Evolutionary conservation across 2,329 filamentous ascomycete species (phyloP).

Genomic region (Oidium heveae): DNA sequence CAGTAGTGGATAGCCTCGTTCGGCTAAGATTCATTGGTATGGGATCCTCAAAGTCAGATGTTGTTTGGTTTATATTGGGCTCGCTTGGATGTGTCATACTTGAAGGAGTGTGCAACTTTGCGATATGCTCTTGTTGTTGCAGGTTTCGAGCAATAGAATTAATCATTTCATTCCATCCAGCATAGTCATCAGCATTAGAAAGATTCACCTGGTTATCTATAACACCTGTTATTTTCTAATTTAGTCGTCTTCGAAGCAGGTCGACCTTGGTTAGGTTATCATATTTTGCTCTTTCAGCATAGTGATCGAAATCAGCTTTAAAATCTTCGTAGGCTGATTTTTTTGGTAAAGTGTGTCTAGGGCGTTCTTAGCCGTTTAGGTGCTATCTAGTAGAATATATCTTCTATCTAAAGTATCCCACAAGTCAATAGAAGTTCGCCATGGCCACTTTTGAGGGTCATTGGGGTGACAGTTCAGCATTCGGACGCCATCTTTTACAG

Average conservation of each 20-base stretch:
- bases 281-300: no score
- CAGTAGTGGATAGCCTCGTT: background rate
- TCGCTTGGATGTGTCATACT: background rate
- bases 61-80: background rate
- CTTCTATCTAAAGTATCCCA: background rate
- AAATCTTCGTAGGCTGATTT: no score
- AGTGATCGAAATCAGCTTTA: no score
- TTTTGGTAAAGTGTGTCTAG: background rate
- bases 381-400: background rate
- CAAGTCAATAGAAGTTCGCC: background rate
- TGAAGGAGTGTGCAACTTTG: background rate
- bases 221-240: background rate
- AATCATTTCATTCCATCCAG: background rate
- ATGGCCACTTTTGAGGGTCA: background rate
- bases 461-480: background rate
- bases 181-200: background rate
- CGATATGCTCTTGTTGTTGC: no score
- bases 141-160: background rate
- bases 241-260: background rate
- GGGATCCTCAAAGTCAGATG: background rate
- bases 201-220: background rate
- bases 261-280: no score
- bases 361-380: background rate
- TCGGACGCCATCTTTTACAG: background rate
- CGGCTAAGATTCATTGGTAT: background rate